Conservation (phyloP, 164 flowering plant species). For the Berberis vulgaris region DNA sequence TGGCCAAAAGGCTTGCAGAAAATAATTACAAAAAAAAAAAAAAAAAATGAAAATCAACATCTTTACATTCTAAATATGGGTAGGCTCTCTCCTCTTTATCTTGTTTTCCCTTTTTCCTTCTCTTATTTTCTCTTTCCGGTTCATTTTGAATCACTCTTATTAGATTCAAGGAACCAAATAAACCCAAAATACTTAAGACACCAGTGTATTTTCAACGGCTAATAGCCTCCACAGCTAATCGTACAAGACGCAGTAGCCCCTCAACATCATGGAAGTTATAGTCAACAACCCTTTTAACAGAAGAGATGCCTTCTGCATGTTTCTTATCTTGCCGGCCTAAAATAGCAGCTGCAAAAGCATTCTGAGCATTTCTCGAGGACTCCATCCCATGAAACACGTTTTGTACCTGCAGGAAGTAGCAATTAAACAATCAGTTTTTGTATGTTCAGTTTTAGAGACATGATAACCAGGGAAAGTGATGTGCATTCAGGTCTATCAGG, state of each 20-base stretch:
- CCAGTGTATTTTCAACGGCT: conserved; percentile 23
- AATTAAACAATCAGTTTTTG: conserved; percentile 2
- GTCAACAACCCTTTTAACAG: conserved; percentile 57
- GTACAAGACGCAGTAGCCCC: conserved; percentile 49
- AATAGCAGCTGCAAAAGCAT: conserved; percentile 54
- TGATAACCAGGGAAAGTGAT: conserved; percentile 20
- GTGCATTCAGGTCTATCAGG: conserved; percentile 32
- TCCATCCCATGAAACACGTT: conserved; percentile 69
- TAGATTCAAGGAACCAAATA: background rate
- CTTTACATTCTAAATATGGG: too few species aligned
- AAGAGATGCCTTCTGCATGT: conserved; percentile 29
- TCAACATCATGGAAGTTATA: conserved; percentile 75
- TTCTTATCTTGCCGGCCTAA: conserved; percentile 23
- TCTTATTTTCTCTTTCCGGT: too few species aligned
- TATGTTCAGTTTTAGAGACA: too few species aligned
- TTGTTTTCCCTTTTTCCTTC: too few species aligned
- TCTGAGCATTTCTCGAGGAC: conserved; percentile 53
- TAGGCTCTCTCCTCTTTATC: too few species aligned
- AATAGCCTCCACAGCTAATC: conserved; percentile 53
- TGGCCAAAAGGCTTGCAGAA: too few species aligned
- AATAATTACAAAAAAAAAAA: too few species aligned
- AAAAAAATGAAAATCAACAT: too few species aligned
- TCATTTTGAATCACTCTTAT: background rate
- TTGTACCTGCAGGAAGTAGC: conserved; percentile 34
- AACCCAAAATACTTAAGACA: background rate